Conservation (phyloP, 805 yeast genomes). For the Metschnikowia henanensis region DNA sequence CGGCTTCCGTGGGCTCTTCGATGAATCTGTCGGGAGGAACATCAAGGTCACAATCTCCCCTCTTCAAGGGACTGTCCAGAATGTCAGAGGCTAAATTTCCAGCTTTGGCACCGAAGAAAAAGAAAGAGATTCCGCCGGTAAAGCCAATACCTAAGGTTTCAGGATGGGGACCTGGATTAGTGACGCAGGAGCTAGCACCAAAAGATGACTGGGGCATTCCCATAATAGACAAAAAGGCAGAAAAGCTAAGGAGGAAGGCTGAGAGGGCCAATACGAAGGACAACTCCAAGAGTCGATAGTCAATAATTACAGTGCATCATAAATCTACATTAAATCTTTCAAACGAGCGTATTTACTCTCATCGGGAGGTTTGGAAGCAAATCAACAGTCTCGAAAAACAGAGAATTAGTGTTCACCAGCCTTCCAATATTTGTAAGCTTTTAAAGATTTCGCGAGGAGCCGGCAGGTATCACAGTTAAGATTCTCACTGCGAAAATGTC, state of each 20-base stretch:
- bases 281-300: not conserved
- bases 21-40: constrained; percentile 3
- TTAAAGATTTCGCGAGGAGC: not conserved
- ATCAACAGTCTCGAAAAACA: too few species aligned
- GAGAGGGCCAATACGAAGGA: constrained; percentile 7
- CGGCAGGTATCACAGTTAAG: not conserved
- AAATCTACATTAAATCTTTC: too few species aligned
- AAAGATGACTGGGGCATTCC: constrained; percentile 19
- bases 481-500: too few species aligned
- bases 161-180: constrained; percentile 18
- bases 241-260: constrained; percentile 12
- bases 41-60: constrained; percentile 23
- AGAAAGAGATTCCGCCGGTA: constrained; percentile 54
- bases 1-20: not conserved
- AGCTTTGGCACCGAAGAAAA: constrained; percentile 40
- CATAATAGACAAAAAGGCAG: constrained; percentile 19
- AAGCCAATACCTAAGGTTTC: constrained; percentile 39
- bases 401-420: too few species aligned
- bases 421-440: too few species aligned
- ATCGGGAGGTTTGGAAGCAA: too few species aligned
- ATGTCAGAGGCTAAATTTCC: constrained; percentile 45
- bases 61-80: constrained; percentile 20
- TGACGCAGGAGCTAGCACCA: constrained; percentile 7
- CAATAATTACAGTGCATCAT: too few species aligned
- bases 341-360: too few species aligned